Base-by-base conservation (phyloP, 75 land plant genomes). In the Ceratopteris richardii region DNA sequence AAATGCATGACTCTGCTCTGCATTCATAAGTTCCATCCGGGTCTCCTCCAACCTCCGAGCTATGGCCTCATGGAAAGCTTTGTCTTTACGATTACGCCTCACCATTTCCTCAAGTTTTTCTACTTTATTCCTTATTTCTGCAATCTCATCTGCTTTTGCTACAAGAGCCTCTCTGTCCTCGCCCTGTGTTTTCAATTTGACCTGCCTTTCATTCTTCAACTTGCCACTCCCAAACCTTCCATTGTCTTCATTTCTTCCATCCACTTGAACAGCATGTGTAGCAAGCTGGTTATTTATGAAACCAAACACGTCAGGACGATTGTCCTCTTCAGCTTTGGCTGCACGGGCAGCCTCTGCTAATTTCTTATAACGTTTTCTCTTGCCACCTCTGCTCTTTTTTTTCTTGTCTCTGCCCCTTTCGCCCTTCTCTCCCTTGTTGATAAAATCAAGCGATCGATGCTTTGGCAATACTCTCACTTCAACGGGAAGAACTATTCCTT, bases 21-120 rank as follows among this genome's bases (percentile, higher is more conserved):
- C 85, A 24, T 72, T 77, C 1, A 67, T 70, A 41, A 93, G 70
- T 11, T 80, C 80, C 58, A 69, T 80, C 1, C 75, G 66, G 16
- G 83, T 72, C 66, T 80, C 95, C 5, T 59, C 74, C 54, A 93
- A 51, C 61, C 83, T 89, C 44, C 85, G 73, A 51, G 58, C 62
- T 22, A 87, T 85, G 56, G 96, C 98, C 31, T 89, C 98, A 63
- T 58, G 82, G 36, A 94, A 85, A n/a, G 58, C 69, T 67, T 90
- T 94, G 56, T 94, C 96, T 33, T 83, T 94, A 31, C 72, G 79
- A 56, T 94, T 94, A 7, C 98, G 67, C 43, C 29, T 41, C 26
- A 70, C 91, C 98, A 94, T 94, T 62, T 89, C 98, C 54, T 94
- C 80, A 29, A 90, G 80, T 73, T 79, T 94, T 71, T 62, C 69